phyloP scores from a whole-genome alignment of 2,329 filamentous ascomycete genomes.

The Akanthomyces muscarius region DNA sequence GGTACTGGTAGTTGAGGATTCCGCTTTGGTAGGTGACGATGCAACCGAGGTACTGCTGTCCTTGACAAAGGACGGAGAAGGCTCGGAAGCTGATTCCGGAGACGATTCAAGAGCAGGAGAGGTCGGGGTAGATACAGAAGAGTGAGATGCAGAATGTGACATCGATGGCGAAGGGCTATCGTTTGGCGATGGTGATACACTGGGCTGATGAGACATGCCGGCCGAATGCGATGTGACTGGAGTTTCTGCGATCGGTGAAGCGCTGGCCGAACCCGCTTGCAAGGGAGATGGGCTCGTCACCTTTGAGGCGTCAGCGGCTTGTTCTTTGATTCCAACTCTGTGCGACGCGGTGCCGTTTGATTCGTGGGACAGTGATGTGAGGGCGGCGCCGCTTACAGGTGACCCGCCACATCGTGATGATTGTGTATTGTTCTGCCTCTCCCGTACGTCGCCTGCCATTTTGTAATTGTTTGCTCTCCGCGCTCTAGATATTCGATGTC shows the following conservation, averaged over 20 bases:
- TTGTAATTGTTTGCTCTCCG: background rate
- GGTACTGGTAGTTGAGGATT: background rate
- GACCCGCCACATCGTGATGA: background rate
- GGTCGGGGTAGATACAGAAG: background rate
- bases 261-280: background rate
- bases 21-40: background rate
- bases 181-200: background rate
- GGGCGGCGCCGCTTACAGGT: background rate
- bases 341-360: background rate
- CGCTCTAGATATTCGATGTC: background rate
- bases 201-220: background rate
- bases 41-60: background rate
- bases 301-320: constrained; percentile 1
- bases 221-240: background rate
- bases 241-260: background rate
- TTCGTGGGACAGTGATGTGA: background rate
- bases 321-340: background rate
- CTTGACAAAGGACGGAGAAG: background rate
- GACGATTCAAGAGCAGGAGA: background rate
- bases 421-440: background rate
- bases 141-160: background rate
- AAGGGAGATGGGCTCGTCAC: background rate
- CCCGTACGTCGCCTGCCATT: background rate
- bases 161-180: background rate
- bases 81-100: background rate